Evolutionary conservation across 2,329 filamentous ascomycete genomes (phyloP).

Genomic region (Botrytis fragariae): DNA sequence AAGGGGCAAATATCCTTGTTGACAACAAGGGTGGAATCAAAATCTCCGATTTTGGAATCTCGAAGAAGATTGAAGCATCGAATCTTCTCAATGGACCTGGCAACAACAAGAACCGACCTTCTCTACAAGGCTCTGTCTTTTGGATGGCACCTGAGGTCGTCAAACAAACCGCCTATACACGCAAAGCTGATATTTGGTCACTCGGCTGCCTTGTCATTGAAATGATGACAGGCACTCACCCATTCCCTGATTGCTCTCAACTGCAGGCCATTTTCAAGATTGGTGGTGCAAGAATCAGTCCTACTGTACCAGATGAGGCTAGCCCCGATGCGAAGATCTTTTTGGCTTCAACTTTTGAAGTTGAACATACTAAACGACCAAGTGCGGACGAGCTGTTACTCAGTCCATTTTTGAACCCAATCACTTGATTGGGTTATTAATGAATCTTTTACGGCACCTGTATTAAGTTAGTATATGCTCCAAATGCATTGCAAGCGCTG

Average conservation of each 20-base stretch:
- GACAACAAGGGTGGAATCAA: slow-evolving; percentile 99
- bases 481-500: slow-evolving; percentile 30
- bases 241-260: slow-evolving; percentile 95
- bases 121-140: slow-evolving; percentile 94
- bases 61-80: slow-evolving; percentile 92
- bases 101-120: slow-evolving; percentile 68
- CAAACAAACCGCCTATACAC: slow-evolving; percentile 94
- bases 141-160: slow-evolving; percentile 99
- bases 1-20: slow-evolving; percentile 96
- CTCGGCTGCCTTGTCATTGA: slow-evolving; percentile 95
- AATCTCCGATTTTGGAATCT: slow-evolving; percentile 98
- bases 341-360: slow-evolving; percentile 85
- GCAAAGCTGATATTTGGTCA: slow-evolving; percentile 98
- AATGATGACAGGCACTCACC: slow-evolving; percentile 97
- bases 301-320: slow-evolving; percentile 82
- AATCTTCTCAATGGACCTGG: slow-evolving; percentile 71
- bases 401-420: slow-evolving; percentile 76
- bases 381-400: slow-evolving; percentile 87
- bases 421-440: slow-evolving; percentile 46
- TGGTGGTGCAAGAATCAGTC: slow-evolving; percentile 79
- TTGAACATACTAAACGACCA: slow-evolving; percentile 88
- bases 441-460: slow-evolving; percentile 7
- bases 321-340: slow-evolving; percentile 83
- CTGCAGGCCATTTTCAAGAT: slow-evolving; percentile 99
- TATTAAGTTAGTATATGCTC: slow-evolving; percentile 18